phyloP scores from a whole-genome alignment of 2,329 filamentous ascomycete genomes.

The Polytolypa hystricis region DNA sequence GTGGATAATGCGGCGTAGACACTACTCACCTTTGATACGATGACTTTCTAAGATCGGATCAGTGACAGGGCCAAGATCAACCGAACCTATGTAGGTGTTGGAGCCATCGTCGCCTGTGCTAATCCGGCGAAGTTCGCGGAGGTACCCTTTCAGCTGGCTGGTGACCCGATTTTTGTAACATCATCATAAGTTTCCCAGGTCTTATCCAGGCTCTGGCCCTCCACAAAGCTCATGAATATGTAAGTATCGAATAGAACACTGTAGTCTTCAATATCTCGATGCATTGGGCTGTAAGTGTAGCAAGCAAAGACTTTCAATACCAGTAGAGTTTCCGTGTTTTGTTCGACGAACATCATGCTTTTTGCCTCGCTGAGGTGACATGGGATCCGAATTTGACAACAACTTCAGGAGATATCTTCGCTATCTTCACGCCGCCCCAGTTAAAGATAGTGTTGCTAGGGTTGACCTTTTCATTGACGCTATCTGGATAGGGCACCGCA shows the following conservation, averaged over 20 bases:
- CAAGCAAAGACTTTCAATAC: constrained; percentile 11
- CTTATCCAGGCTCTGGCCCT: constrained; percentile 10
- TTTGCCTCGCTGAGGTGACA: constrained; percentile 12
- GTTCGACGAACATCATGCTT: constrained; percentile 11
- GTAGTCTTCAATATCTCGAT: constrained; percentile 11
- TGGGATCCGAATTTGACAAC: constrained; percentile 14
- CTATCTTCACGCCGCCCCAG: constrained; percentile 11
- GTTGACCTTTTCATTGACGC: neutral
- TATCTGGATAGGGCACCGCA: neutral
- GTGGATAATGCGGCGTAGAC: neutral
- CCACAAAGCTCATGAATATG: constrained; percentile 14
- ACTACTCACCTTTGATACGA: constrained; percentile 6
- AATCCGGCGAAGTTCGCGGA: constrained; percentile 9
- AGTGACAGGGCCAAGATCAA: constrained; percentile 10
- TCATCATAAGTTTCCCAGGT: constrained; percentile 9
- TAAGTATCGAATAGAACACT: constrained; percentile 13
- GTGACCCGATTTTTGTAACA: constrained; percentile 5
- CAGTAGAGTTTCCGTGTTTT: constrained; percentile 11
- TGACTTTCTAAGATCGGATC: constrained; percentile 9
- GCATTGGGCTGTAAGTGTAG: constrained; percentile 12
- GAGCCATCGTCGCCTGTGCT: too few relatives aligned
- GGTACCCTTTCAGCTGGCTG: constrained; percentile 9
- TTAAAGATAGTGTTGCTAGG: constrained; percentile 7
- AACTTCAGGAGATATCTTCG: constrained; percentile 12
- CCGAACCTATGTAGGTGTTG: constrained; percentile 12